These are phyloP conservation scores for Amphibolis antarctica DNA, from an alignment of 106 monocot genomes.

Conservation along the genomic window DNA sequence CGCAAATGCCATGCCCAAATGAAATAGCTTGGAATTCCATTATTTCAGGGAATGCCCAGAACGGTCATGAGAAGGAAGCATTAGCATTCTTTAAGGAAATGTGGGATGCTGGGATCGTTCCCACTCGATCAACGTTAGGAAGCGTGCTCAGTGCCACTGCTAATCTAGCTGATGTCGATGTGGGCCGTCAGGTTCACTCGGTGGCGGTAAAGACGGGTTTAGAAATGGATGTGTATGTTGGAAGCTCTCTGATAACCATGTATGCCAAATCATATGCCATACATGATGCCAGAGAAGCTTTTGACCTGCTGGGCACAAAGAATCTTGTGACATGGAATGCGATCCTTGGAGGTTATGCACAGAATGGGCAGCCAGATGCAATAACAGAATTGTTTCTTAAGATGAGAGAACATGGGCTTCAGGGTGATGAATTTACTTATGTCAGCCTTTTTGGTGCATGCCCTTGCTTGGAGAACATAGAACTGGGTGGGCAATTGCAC, in stretches of 20 bases:
- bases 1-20: slow-evolving; percentile 25
- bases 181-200: slow-evolving; percentile 38
- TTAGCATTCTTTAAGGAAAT: slow-evolving; percentile 45
- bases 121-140: slow-evolving; percentile 62
- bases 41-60: slow-evolving; percentile 46
- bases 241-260: slow-evolving; percentile 54
- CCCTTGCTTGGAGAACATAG: slow-evolving; percentile 23
- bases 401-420: slow-evolving; percentile 25
- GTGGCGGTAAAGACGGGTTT: slow-evolving; percentile 42
- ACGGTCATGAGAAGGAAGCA: slow-evolving; percentile 37
- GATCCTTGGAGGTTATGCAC: slow-evolving; percentile 39
- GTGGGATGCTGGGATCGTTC: slow-evolving; percentile 28
- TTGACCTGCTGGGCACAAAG: slow-evolving; percentile 21
- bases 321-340: slow-evolving; percentile 73
- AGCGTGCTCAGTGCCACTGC: slow-evolving; percentile 64
- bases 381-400: slow-evolving; percentile 26
- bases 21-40: slow-evolving; percentile 47
- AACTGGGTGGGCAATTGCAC: slow-evolving; percentile 47
- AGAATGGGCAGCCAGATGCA: slow-evolving; percentile 24
- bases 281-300: slow-evolving; percentile 42
- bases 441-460: slow-evolving; percentile 46
- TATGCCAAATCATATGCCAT: slow-evolving; percentile 42
- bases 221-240: slow-evolving; percentile 60
- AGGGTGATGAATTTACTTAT: slow-evolving; percentile 39
- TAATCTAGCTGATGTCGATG: slow-evolving; percentile 19